Evolutionary conservation across 139 green algal genomes (phyloP), one percentile per base, ranked within the genome.

Genomic region (Coccomyxa sp.): DNA sequence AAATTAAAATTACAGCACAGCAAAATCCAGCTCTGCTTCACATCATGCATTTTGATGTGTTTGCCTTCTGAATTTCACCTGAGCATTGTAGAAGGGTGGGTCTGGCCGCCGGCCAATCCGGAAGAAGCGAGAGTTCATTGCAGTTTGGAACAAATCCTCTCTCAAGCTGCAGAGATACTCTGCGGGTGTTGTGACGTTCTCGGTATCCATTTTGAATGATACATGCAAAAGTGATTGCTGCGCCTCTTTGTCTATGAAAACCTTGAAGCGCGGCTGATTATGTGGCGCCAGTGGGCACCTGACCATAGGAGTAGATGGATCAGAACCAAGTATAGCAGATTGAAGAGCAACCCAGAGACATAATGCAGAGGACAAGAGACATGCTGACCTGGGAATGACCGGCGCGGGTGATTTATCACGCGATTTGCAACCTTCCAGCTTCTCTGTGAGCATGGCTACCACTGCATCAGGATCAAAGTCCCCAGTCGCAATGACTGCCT

Each of bases 51-150:
- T n/a, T n/a, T n/a, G n/a, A n/a, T 25, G 21, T 28, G 63, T 25
- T 51, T 51, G 38, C 7, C 18, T 28, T 71, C 63, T 21, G 18
- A n/a, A 71, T 25, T 28, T 3, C 63, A 71, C 85, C 45, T 80
- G 45, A 13, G 88, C 92, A 16, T 51, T 82, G 75, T 93, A 95
- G 81, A 96, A 95, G 23, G 94, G 93, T 27, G 93, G 92, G 27
- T 93, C 79, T 4, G 21, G 58, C 77, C 84, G 82, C 1, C 94
- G 83, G 79, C 82, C 90, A 10, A 97, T 80, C 83, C 92, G 93
- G 84, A 93, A 97, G 76, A 98, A 86, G 60, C 95, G 88, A 23
- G 90, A 87, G 84, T 95, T 95, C n/a, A 97, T 68, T 25, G 84
- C 87, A 18, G 80, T 78, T 58, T 94, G 84, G 85, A 95, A 95